These are phyloP conservation scores for Pachysandra terminalis DNA, from an alignment of 164 flowering plant genomes.

Conservation along the genomic window DNA sequence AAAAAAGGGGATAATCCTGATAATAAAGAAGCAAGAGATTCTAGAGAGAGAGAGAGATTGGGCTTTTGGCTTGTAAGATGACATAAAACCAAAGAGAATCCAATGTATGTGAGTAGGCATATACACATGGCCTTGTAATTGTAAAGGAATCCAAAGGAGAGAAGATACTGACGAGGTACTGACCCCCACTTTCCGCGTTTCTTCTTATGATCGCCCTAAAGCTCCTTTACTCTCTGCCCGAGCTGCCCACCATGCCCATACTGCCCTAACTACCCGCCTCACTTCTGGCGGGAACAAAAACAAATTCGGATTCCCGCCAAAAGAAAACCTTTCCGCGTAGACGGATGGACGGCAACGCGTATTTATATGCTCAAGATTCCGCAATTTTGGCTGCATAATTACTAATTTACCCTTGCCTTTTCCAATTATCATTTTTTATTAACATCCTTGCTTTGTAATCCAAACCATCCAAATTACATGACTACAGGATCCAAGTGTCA, in stretches of 20 bases:
- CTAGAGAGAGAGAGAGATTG: background rate
- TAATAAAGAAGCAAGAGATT: background rate
- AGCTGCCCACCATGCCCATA: constrained; percentile 1
- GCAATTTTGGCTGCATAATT: too few relatives aligned
- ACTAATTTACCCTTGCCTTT: too few relatives aligned
- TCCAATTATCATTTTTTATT: too few relatives aligned
- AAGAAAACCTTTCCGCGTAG: background rate
- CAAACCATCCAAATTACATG: too few relatives aligned
- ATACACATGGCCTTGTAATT: constrained; percentile 20
- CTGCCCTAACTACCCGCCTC: constrained; percentile 10
- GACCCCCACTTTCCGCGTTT: background rate
- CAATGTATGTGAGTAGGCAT: constrained; percentile 18
- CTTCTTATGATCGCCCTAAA: background rate
- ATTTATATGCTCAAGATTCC: too few relatives aligned
- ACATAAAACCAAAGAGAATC: constrained; percentile 13
- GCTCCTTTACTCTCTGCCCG: constrained; percentile 1
- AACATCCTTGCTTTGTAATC: too few relatives aligned
- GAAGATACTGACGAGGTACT: constrained; percentile 16
- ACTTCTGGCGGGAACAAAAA: constrained; percentile 18
- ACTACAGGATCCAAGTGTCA: too few relatives aligned
- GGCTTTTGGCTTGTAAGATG: background rate
- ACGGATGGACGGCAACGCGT: too few relatives aligned
- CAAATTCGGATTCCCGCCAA: constrained; percentile 14
- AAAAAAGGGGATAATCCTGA: background rate
- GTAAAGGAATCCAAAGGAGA: constrained; percentile 24